Evolutionary conservation across 164 flowering plant species (phyloP), one percentile per base, ranked within the genome.

Genomic region (Tetracentron sinense): DNA sequence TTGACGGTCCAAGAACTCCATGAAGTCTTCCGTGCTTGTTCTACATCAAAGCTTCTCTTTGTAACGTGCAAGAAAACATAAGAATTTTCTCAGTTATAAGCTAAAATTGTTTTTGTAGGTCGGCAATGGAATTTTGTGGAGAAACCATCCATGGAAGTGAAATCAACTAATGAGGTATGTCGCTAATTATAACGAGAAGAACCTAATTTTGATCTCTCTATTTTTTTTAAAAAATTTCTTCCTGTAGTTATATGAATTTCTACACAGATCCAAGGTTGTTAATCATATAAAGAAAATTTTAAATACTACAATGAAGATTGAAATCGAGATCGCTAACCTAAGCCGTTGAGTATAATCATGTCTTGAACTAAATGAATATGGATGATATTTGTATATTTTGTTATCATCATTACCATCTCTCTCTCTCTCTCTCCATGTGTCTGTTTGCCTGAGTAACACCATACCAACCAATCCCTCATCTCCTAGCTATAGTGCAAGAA

Each of bases 51-150:
- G 2, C 14, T 38, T 10, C 44, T 3, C 14, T 38, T 4, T 38
- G 14, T 38, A n/a, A 7, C 16, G 47, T 42, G 22, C 0, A 19
- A 19, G 19, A 16, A 12, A 14, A 28, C 4, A 4, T 31, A 4
- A 17, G 11, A 17, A 14, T 15, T 20, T 17, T 4, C 27, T 4
- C 44, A 38, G 2, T 19, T 64, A 29, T 19, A 54, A 20, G 25
- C 16, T 27, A 59, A 60, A 35, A 49, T 31, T 61, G 46, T 12
- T 21, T 47, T 68, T 69, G 73, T 76, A 82, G 86, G 81, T 54
- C 69, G 78, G 30, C 42, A 47, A 31, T 50, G 66, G 26, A 62
- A 42, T 52, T 57, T 57, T 28, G 35, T 59, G 49, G 60, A 50
- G 2, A 56, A 57, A 33, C 26, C 38, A 26, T 61, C 49, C 5